These are phyloP conservation scores for Colletotrichum sp. DNA, from an alignment of 2,329 filamentous ascomycete genomes.

Conservation along the genomic window DNA sequence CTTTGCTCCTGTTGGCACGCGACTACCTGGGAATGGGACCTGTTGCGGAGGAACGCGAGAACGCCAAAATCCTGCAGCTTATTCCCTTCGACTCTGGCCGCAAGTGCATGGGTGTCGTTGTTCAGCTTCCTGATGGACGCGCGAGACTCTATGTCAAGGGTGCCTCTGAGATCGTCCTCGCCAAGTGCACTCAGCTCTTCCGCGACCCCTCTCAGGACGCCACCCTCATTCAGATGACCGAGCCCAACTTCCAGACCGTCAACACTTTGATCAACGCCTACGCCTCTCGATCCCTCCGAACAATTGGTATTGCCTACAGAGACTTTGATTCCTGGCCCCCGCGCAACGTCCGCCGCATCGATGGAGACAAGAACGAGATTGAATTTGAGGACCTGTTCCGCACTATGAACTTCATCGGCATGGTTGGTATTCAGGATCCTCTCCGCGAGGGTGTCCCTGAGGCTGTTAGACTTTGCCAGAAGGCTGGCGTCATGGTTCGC, in stretches of 20 bases:
- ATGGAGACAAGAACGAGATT: conserved; percentile 64
- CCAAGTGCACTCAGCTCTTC: conserved; percentile 58
- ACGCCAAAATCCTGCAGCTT: conserved; percentile 64
- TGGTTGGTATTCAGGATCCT: conserved; percentile 84
- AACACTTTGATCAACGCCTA: conserved; percentile 76
- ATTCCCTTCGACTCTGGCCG: conserved; percentile 78
- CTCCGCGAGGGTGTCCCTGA: conserved; percentile 76
- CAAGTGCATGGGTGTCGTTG: conserved; percentile 73
- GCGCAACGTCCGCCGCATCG: conserved; percentile 58
- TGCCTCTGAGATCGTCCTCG: conserved; percentile 68
- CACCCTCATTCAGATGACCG: conserved; percentile 48
- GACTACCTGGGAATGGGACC: conserved; percentile 71
- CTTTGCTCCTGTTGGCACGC: conserved; percentile 72
- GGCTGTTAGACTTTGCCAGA: conserved; percentile 75
- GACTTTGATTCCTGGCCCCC: conserved; percentile 90
- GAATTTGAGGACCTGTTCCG: conserved; percentile 71
- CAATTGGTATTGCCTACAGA: conserved; percentile 82
- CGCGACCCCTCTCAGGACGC: conserved; percentile 52
- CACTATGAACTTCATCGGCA: conserved; percentile 70
- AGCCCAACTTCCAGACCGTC: conserved; percentile 61
- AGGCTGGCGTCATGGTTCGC: conserved; percentile 78
- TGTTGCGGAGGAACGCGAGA: conserved; percentile 68
- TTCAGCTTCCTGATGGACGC: conserved; percentile 54
- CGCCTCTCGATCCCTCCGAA: conserved; percentile 79
- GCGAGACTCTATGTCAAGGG: conserved; percentile 68